Base-by-base conservation (phyloP, 257 asterid genomes). In the Ilex aquifolium region DNA sequence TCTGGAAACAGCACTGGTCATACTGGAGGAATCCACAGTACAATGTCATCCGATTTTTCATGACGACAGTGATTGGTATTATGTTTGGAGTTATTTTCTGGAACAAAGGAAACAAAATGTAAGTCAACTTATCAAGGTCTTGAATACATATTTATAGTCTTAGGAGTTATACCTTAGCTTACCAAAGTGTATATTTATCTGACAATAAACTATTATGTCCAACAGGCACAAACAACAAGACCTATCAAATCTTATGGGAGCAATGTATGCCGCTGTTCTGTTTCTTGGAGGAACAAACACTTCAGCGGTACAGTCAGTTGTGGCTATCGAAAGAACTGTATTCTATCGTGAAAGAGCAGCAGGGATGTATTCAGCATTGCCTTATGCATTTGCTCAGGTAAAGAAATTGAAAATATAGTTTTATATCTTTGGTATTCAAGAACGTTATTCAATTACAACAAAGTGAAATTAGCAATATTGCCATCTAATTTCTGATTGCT, bases 341-440 rank as follows among this genome's bases (percentile, higher is more conserved):
- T 85, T 79, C 55, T 85, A 85, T 70, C 83, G 86, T 6, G 86
- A 85, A 74, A 77, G 82, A 70, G 88, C 92, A 60, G 88, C 92
- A 13, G 77, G 88, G 67, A 85, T 82, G 92, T 82, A 73, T 69
- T 82, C 88, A 30, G 83, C 88, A 2, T 71, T 85, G 63, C 92
- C 92, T 51, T 85, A 85, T 48, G 88, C 88, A 55, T 85, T 82
- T 65, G 92, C 92, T n/a, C 92, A 85, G 86, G 88, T 85, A 67
- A 36, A 56, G 40, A 55, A 44, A 51, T 21, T 29, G 21, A 59
- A 15, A 44, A 48, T 59, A 10, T 16, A 31, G 48, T 15, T 48
- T 9, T 15, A 31, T 39, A 13, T 27, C 17, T 48, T 44, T 63
- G 55, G 42, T 36, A 36, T 3, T 36, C 7, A 7, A 36, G 40